A percentile compares a stretch with the other conserved stretches of the same genome.
Evolutionary conservation across 2,329 filamentous ascomycete species (phyloP).

Genomic region (Penicillium concentricum): DNA sequence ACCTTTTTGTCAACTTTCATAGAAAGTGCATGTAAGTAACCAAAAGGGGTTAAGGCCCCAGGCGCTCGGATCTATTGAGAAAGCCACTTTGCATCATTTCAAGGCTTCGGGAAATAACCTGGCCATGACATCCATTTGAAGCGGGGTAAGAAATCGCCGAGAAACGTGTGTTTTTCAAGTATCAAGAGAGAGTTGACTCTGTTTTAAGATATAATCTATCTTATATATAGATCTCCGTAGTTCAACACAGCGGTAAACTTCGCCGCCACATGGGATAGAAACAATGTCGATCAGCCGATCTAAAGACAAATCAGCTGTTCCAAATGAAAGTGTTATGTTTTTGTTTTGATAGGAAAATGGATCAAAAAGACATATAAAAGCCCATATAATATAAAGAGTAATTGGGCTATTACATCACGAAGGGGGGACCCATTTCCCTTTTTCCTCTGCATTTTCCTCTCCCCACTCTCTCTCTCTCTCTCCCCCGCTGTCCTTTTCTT

Average conservation of each 20-base stretch:
- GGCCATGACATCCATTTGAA: not conserved
- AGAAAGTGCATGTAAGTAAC: not conserved
- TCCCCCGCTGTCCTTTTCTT: conserved; percentile 11
- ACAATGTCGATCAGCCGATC: conserved; percentile 1
- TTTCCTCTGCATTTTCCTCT: conserved; percentile 13
- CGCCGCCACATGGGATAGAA: not conserved
- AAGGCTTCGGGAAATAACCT: not conserved
- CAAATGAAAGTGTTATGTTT: too few relatives aligned
- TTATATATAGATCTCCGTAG: not conserved
- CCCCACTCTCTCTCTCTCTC: conserved; percentile 13
- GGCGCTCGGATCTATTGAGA: conserved; percentile 7
- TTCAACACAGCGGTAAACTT: not conserved
- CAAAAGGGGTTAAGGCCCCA: not conserved
- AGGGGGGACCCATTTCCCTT: conserved; percentile 3
- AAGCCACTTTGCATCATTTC: conserved; percentile 13
- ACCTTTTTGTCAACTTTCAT: not conserved
- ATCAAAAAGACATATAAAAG: not conserved
- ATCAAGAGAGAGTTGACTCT: not conserved
- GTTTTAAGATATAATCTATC: not conserved
- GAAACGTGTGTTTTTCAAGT: not conserved
- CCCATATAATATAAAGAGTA: not conserved
- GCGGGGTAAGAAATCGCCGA: not conserved
- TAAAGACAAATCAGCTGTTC: not conserved
- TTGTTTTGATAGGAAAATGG: not conserved
- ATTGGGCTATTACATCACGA: conserved; percentile 19